These are phyloP conservation scores for Luvunga scandens DNA, from an alignment of 345 rosid genomes.

Conservation along the genomic window DNA sequence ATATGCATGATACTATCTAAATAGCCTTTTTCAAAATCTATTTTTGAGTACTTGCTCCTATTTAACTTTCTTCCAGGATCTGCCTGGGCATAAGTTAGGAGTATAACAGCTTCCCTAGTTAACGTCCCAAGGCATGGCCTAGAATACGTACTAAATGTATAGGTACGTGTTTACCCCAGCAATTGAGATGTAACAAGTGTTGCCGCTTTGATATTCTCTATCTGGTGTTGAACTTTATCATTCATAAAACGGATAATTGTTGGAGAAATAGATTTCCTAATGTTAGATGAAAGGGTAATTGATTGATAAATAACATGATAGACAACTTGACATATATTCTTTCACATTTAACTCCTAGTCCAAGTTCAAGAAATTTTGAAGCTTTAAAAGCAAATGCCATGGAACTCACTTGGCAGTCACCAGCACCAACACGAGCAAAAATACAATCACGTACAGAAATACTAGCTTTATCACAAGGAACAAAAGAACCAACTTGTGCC, in stretches of 20 bases:
- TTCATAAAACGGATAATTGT: not conserved
- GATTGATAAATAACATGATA: not conserved
- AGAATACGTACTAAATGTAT: not conserved
- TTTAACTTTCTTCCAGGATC: not conserved
- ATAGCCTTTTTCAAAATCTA: not conserved
- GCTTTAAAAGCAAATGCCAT: constrained; percentile 7
- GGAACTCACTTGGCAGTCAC: constrained; percentile 94
- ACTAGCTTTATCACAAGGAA: constrained; percentile 91
- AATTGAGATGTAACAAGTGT: not conserved
- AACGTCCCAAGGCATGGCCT: not conserved
- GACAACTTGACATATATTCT: not conserved
- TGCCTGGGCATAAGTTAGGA: not conserved
- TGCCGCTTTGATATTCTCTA: not conserved
- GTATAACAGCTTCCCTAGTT: not conserved
- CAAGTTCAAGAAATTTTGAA: not conserved
- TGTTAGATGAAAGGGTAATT: not conserved
- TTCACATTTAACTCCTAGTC: not conserved
- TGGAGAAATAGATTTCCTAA: not conserved
- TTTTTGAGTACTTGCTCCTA: not conserved
- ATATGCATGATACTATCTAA: not conserved
- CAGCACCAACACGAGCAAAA: constrained; percentile 98
- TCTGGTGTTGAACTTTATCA: not conserved
- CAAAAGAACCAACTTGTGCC: constrained; percentile 98
- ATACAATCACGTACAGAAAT: constrained; percentile 94
- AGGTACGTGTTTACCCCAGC: not conserved